These are phyloP conservation scores for Melampsora larici-populina DNA, from an alignment of 1,284 basidiomycete species.

Conservation along the genomic window DNA sequence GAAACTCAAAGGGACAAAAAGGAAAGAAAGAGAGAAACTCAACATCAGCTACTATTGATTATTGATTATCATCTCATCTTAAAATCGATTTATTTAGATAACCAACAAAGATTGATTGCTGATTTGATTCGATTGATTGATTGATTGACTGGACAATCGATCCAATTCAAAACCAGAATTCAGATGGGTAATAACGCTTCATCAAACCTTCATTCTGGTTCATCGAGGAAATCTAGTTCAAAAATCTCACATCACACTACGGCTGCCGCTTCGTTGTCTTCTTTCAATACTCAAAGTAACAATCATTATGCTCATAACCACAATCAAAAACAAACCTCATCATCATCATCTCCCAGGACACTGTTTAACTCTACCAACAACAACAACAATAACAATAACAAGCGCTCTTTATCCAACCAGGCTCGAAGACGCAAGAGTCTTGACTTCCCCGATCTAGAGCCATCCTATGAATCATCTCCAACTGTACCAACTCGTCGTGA, in stretches of 20 bases:
- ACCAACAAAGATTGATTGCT: too few species aligned
- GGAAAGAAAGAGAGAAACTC: too few species aligned
- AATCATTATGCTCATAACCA: neutral
- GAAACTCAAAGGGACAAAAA: too few species aligned
- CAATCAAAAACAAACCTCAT: neutral
- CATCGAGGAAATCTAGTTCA: neutral
- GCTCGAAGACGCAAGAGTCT: neutral
- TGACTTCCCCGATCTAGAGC: constrained; percentile 22
- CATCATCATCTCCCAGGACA: neutral
- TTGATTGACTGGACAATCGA: too few species aligned
- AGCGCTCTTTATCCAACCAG: neutral
- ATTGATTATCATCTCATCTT: too few species aligned
- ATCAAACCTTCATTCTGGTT: neutral
- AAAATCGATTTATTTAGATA: too few species aligned
- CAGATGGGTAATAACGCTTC: constrained; percentile 4
- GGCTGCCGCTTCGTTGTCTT: neutral
- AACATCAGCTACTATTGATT: too few species aligned
- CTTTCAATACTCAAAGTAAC: neutral
- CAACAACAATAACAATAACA: too few species aligned
- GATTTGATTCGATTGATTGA: too few species aligned
- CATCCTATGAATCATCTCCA: neutral
- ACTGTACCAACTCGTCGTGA: neutral
- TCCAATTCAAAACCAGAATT: neutral
- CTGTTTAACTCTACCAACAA: neutral
- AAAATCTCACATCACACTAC: neutral